A percentile compares a stretch with the other conserved stretches of the same genome.
phyloP scores from a whole-genome alignment of 1,284 basidiomycete species.

The Cryptococcus maquisensis region DNA sequence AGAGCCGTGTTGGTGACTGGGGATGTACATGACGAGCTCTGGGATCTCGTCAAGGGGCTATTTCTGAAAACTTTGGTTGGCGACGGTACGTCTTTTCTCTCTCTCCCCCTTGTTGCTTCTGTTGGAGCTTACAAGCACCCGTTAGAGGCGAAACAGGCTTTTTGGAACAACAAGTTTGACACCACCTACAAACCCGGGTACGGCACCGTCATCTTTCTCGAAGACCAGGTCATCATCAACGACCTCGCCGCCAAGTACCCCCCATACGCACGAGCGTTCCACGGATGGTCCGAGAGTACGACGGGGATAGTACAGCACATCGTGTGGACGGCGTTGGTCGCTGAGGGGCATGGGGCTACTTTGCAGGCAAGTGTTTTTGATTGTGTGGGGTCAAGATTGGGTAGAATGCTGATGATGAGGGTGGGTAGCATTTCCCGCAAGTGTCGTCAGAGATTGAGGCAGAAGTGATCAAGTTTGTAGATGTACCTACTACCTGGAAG shows the following conservation, averaged over 20 bases:
- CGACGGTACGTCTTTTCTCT: constrained; percentile 16
- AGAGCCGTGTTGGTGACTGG: constrained; percentile 51
- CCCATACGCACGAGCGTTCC: constrained; percentile 29
- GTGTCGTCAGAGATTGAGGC: constrained; percentile 25
- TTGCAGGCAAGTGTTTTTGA: constrained; percentile 40
- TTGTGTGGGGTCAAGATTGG: background rate
- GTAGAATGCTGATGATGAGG: background rate
- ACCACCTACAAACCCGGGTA: constrained; percentile 45
- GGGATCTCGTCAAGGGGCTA: constrained; percentile 42
- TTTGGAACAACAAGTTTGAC: constrained; percentile 33
- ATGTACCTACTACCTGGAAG: constrained; percentile 46
- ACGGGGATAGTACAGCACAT: constrained; percentile 48
- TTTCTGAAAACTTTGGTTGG: constrained; percentile 27
- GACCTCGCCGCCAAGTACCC: constrained; percentile 48
- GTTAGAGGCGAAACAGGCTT: constrained; percentile 13
- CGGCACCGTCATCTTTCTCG: constrained; percentile 53
- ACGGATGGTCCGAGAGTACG: constrained; percentile 29
- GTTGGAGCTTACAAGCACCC: background rate
- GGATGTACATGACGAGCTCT: constrained; percentile 48
- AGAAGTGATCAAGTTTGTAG: constrained; percentile 38
- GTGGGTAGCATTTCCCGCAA: constrained; percentile 40
- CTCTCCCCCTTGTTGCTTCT: too few relatives aligned
- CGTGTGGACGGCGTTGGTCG: constrained; percentile 51
- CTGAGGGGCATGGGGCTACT: constrained; percentile 51
- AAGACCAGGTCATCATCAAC: constrained; percentile 49